Base-by-base conservation (phyloP, 2,329 filamentous ascomycete genomes). In the Clonostachys byssicola region DNA sequence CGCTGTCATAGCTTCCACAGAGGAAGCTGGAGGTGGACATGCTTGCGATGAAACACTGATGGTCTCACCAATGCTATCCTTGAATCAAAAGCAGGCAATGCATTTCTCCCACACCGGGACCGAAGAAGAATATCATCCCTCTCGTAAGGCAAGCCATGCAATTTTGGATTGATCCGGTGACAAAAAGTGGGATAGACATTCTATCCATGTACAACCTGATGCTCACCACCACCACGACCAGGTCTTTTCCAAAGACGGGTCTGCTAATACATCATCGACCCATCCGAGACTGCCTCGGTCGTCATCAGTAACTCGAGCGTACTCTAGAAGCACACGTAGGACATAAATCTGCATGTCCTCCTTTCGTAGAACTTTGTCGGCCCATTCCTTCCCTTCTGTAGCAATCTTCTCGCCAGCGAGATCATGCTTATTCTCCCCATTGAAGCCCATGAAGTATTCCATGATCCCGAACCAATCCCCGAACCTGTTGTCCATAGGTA, bases 271-370 rank as follows among this genome's bases (percentile, higher is more conserved):
- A 56, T 81, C 78, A 8, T 68, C 71, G 3, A 78, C 75, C 73
- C 75, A 82, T 2, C 78, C 79, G 73, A 83, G 69, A 33, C 54
- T 62, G 51, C 78, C 74, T 45, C 79, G 62, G 45, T 68, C 59
- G 38, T 78, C 75, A 47, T 80, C 77, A 38, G 68, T 64, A 12
- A 85, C 57, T 16, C 81, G 67, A 6, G 74, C 83, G 51, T 85
- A 86, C 64, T 86, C 83, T 34, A 86, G 66, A 46, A 86, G 63
- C 53, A 91, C 57, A 40, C 86, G 69, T 46, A 85, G 68, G 9
- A 83, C 74, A 60, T 91, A 91, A 9, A 90, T 73, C 57, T 82
- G 76, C 85, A 89, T 89, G 58, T 90, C 86, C 56, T 89, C 85
- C 54, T 74, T 78, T 49, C 88, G 70, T 23, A 90, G 67, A 8